phyloP scores from a whole-genome alignment of 768 basidiomycete species.

The Albatrellus ellisii region DNA sequence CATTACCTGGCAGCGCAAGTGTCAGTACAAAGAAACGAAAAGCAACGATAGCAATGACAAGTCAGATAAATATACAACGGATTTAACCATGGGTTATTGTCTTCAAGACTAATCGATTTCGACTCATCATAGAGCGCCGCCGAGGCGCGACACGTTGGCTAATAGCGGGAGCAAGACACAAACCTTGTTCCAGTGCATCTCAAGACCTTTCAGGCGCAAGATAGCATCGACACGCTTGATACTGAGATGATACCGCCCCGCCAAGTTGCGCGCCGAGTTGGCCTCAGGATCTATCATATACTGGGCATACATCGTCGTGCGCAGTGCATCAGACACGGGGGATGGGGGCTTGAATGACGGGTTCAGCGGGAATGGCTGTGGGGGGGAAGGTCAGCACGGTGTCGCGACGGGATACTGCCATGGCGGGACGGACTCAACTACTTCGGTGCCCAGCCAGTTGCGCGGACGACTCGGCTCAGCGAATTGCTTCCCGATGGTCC shows the following conservation, averaged over 20 bases:
- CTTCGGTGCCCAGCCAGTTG: constrained; percentile 49
- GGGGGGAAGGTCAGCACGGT: constrained; percentile 5
- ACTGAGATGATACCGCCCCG: constrained; percentile 50
- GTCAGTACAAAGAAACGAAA: constrained; percentile 16
- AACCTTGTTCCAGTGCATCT: constrained; percentile 61
- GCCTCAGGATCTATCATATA: constrained; percentile 45
- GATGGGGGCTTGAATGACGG: constrained; percentile 70
- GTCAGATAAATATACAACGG: constrained; percentile 26
- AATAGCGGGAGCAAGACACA: constrained; percentile 18
- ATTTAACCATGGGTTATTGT: constrained; percentile 65
- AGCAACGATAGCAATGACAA: constrained; percentile 12
- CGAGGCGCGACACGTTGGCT: constrained; percentile 10
- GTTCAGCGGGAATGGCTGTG: constrained; percentile 79
- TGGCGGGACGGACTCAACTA: constrained; percentile 32
- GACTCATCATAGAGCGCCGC: constrained; percentile 38
- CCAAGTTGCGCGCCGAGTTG: constrained; percentile 46
- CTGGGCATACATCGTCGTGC: constrained; percentile 42
- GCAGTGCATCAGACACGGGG: constrained; percentile 53
- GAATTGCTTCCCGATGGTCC: constrained; percentile 8
- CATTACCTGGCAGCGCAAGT: constrained; percentile 14
- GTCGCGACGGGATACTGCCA: too few relatives aligned
- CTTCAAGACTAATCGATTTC: constrained; percentile 93
- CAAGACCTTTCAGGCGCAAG: constrained; percentile 68
- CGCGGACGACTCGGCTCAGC: constrained; percentile 21
- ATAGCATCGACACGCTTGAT: constrained; percentile 77